A percentile compares a stretch with the other conserved stretches of the same genome.
Evolutionary conservation across 805 yeast species (phyloP).

Genomic region (Tetrapisispora taiwanensis): DNA sequence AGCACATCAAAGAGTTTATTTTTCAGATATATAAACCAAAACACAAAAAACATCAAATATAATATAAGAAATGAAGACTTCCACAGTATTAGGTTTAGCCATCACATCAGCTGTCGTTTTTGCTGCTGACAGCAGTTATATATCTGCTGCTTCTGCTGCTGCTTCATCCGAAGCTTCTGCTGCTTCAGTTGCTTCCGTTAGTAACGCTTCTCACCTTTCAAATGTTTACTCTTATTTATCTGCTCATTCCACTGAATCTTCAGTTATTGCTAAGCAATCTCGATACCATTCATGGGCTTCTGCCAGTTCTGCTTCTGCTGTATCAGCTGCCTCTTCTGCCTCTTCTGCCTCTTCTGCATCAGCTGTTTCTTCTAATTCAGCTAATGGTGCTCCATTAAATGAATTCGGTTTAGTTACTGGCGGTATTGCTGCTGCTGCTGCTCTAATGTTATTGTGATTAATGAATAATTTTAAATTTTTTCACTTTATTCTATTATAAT

Average conservation of each 20-base stretch:
- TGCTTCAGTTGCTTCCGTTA: constrained; percentile 2
- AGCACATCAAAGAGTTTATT: no score
- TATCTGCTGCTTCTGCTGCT: not conserved
- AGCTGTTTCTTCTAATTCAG: not conserved
- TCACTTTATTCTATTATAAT: no score
- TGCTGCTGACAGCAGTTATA: not conserved
- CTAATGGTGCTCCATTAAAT: not conserved
- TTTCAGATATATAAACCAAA: no score
- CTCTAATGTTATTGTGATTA: constrained; percentile 47
- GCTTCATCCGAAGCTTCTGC: constrained; percentile 5
- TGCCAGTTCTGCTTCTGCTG: not conserved
- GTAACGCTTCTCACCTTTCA: constrained; percentile 1
- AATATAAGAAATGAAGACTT: not conserved
- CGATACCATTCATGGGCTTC: no score
- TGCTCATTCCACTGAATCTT: not conserved
- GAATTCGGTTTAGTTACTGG: not conserved
- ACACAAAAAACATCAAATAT: no score
- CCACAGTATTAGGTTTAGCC: not conserved
- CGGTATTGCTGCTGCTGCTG: constrained; percentile 32
- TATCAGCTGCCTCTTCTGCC: constrained; percentile 4
- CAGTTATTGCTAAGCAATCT: not conserved
- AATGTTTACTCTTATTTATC: constrained; percentile 1
- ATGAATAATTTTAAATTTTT: no score
- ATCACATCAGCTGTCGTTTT: not conserved
- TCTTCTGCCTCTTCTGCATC: not conserved